These are phyloP conservation scores for Taiwanofungus camphoratus DNA, from an alignment of 1,284 basidiomycete species.

Conservation along the genomic window DNA sequence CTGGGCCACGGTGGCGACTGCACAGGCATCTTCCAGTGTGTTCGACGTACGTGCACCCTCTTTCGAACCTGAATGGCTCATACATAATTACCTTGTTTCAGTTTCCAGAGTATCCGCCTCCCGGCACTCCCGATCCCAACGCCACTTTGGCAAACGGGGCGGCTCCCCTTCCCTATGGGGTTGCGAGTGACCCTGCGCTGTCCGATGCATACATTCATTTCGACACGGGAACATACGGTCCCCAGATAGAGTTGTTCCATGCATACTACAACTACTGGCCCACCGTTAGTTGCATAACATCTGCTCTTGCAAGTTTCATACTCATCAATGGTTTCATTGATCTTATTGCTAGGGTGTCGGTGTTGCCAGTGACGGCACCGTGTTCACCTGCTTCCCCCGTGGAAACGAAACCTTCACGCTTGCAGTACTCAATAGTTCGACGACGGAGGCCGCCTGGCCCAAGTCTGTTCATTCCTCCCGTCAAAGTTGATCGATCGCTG, in stretches of 20 bases:
- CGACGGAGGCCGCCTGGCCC: slow-evolving; percentile 18
- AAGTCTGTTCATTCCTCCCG: slow-evolving; percentile 7
- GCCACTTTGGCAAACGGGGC: slow-evolving; percentile 15
- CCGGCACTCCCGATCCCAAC: slow-evolving; percentile 18
- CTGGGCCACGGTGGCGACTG: slow-evolving; percentile 4
- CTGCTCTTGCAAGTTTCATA: neutral
- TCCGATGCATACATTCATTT: slow-evolving; percentile 12
- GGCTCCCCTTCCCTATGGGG: slow-evolving; percentile 7
- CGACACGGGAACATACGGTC: slow-evolving; percentile 18
- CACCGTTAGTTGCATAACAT: slow-evolving; percentile 9
- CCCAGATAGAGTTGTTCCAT: slow-evolving; percentile 17
- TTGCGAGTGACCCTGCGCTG: slow-evolving; percentile 10
- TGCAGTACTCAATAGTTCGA: slow-evolving; percentile 15
- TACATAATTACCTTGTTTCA: neutral
- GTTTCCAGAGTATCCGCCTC: slow-evolving; percentile 19
- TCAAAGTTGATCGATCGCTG: neutral
- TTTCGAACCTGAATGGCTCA: neutral
- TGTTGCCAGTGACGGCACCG: slow-evolving; percentile 14
- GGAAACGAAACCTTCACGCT: slow-evolving; percentile 21
- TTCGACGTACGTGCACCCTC: slow-evolving; percentile 8
- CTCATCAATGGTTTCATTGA: neutral
- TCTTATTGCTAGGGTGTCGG: slow-evolving; percentile 16
- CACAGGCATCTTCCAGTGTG: slow-evolving; percentile 8
- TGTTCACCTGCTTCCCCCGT: slow-evolving; percentile 19
- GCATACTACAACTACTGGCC: slow-evolving; percentile 20